Percentiles rank a stretch among this genome's conserved stretches.
Conservation (phyloP, 495 filamentous ascomycete genomes). For the Penicilliopsis zonata region DNA sequence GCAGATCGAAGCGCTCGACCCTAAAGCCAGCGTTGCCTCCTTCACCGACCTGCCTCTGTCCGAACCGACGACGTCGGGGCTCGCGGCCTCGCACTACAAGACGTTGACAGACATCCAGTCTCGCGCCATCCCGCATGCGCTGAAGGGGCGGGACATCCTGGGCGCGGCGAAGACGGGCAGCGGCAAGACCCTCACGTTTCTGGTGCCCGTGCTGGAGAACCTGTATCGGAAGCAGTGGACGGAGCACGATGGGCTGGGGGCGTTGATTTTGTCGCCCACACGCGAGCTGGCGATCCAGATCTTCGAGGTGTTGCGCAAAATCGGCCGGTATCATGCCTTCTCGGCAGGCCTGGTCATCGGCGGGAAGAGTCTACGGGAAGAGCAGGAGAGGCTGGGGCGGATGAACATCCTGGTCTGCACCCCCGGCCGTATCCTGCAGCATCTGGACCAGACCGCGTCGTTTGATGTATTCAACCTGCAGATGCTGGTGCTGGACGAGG, state of each 20-base stretch:
- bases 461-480: conserved; percentile 86
- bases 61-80: conserved; percentile 63
- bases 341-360: conserved; percentile 92
- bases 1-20: conserved; percentile 37
- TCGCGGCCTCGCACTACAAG: conserved; percentile 82
- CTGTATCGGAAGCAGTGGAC: conserved; percentile 89
- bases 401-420: conserved; percentile 99
- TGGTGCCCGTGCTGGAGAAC: conserved; percentile 86
- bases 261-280: conserved; percentile 87
- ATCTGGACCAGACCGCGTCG: conserved; percentile 85
- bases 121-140: conserved; percentile 68
- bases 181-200: conserved; percentile 91
- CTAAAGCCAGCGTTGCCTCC: conserved; percentile 30
- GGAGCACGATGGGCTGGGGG: conserved; percentile 80
- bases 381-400: conserved; percentile 69
- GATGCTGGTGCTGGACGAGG: conserved; percentile 91
- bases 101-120: conserved; percentile 85
- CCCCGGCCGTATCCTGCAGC: conserved; percentile 88
- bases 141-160: conserved; percentile 83
- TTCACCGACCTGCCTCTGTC: conserved; percentile 85
- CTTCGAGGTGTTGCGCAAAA: conserved; percentile 85
- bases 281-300: conserved; percentile 95
- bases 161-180: conserved; percentile 95
- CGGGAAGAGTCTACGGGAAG: conserved; percentile 82
- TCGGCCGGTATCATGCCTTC: conserved; percentile 81